Evolutionary conservation across 306 rosid species (phyloP).

Genomic region (Styphnolobium japonicum): DNA sequence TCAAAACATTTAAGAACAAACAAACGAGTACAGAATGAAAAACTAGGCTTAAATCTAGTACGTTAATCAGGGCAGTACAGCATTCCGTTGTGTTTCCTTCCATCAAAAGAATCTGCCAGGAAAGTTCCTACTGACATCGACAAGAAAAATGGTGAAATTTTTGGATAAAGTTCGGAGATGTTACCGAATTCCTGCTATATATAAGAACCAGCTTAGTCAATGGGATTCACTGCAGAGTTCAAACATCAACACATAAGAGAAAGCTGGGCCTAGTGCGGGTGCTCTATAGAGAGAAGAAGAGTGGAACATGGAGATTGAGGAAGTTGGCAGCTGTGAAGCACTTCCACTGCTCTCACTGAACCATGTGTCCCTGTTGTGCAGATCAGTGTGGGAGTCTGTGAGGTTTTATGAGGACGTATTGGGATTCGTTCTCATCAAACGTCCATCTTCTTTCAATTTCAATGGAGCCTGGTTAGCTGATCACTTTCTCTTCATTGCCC

Average conservation of each 20-base stretch:
- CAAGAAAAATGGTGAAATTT: not conserved
- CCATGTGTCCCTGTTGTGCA: conserved; percentile 67
- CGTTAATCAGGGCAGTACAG: not conserved
- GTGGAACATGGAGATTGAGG: conserved; percentile 61
- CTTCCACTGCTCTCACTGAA: conserved; percentile 74
- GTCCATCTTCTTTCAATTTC: conserved; percentile 84
- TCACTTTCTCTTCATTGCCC: not conserved
- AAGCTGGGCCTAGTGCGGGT: not conserved
- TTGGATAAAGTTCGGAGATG: not conserved
- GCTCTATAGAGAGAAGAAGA: not conserved
- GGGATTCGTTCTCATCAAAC: conserved; percentile 79
- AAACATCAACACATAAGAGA: not conserved
- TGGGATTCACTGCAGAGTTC: conserved; percentile 23
- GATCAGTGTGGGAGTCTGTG: conserved; percentile 68
- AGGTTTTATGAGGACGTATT: conserved; percentile 69
- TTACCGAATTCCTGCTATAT: conserved; percentile 25
- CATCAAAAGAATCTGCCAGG: conserved; percentile 48
- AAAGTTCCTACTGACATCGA: conserved; percentile 44
- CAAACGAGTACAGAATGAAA: not conserved
- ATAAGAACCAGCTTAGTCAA: conserved; percentile 28
- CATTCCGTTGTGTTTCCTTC: conserved; percentile 21
- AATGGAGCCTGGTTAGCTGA: conserved; percentile 70
- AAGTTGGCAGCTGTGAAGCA: conserved; percentile 52
- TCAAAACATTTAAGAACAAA: not conserved
- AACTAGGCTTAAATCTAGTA: not conserved